Base-by-base conservation (phyloP, 2,329 filamentous ascomycete species). In the Aspergillus brasiliensis region DNA sequence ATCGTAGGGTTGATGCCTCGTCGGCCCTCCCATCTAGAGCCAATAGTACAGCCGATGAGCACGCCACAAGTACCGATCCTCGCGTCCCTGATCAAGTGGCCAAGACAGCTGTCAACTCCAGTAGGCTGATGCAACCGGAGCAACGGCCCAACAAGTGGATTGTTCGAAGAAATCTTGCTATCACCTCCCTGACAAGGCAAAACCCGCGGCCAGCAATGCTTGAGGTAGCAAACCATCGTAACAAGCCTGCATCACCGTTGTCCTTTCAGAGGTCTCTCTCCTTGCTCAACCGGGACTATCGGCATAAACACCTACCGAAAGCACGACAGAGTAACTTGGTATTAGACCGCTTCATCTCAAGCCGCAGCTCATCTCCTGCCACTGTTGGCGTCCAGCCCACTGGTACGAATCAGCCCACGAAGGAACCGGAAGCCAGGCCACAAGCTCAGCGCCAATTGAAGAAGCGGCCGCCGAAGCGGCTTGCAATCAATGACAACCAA, bases 401-500 rank as follows among this genome's bases (percentile, higher is more conserved):
- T 17, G 51, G 21, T 19, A n/a, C 53, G 13, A 25, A 34, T 5
- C 48, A 55, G 15, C 23, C 34, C 42, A 38, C 25, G 8, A 48
- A 57, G 1, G 44, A 54, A 25, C 15, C 49, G 11, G 42, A 62
- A 57, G 40, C 64, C 65, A 23, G 56, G 27, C n/a, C 38, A 25
- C 56, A 56, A 53, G 51, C 49, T 42, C 49, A 64, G 34, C 67
- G 65, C 57, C 65, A 65, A 17, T 52, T 58, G 65, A 71, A 65
- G 70, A 82, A 82, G 63, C 60, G 68, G 1, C 70, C 68, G 5
- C 77, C 83, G 15, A 76, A 69, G 21, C 77, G 80, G 46, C 56
- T 86, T 25, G 78, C 85, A 65, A 65, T 80, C 8, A 78, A 82
- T 57, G 66, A 75, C 2, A 69, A 76, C 48, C 75, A 81, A 51